These are phyloP conservation scores for Talaromyces rugulosus DNA, from an alignment of 2,329 filamentous ascomycete species.

Conservation along the genomic window DNA sequence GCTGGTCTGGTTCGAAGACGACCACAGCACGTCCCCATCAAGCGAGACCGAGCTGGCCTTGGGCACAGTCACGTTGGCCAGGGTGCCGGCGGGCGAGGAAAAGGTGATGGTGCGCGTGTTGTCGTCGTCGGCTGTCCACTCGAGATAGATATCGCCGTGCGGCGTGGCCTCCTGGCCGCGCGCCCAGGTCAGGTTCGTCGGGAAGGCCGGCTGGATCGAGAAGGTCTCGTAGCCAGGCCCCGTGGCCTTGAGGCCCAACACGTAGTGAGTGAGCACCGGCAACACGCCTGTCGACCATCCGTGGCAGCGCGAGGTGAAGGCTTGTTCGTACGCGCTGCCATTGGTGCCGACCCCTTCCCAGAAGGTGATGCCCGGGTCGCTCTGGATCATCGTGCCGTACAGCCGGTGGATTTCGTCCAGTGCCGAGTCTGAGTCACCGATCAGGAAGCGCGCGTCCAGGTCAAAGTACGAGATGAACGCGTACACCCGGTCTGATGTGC, in stretches of 20 bases:
- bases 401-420: conserved; percentile 45
- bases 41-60: background rate
- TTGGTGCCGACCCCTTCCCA: conserved; percentile 50
- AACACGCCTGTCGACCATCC: conserved; percentile 53
- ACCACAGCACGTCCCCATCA: background rate
- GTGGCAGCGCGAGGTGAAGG: conserved; percentile 49
- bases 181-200: conserved; percentile 41
- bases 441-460: conserved; percentile 45
- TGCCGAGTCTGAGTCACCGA: conserved; percentile 31
- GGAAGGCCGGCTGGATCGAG: conserved; percentile 37
- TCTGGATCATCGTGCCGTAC: conserved; percentile 48
- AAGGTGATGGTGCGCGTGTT: conserved; percentile 2
- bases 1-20: background rate
- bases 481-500: conserved; percentile 46
- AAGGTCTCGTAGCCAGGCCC: conserved; percentile 38
- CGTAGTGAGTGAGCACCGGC: conserved; percentile 43
- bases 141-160: conserved; percentile 33
- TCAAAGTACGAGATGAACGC: conserved; percentile 54
- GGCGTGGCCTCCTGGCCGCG: conserved; percentile 43
- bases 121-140: conserved; percentile 28
- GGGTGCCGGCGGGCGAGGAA: conserved; percentile 4
- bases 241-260: conserved; percentile 46
- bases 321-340: conserved; percentile 43
- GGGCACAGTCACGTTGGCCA: conserved; percentile 12
- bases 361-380: conserved; percentile 46